Base-by-base conservation (phyloP, 306 rosid species). In the Clitoria ternatea region DNA sequence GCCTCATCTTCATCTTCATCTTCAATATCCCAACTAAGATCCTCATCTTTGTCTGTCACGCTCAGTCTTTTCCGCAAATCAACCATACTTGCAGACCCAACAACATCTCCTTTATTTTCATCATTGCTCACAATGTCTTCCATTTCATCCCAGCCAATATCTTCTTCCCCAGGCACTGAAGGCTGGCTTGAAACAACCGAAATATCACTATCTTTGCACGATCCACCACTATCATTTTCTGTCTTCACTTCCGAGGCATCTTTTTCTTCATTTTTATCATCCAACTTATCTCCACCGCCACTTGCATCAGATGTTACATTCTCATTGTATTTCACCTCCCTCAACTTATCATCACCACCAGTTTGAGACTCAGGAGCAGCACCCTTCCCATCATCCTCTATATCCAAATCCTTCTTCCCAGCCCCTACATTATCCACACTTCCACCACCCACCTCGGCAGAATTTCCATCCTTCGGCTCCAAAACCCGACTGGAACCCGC, bases 21-120 rank as follows among this genome's bases (percentile, higher is more conserved):
- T 75, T 90, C 96, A 54, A 80, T 75, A 60, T 94, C 97, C 99
- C 99, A 94, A 76, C 85, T 90, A 65, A 90, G 86, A 81, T 90
- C 96, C 76, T 88, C 97, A 47, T 88, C 97, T 54, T 89, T 88
- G 20, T 85, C 95, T 0, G 79, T 87, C 11, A 73, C 48, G 32
- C 71, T 68, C 68, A 80, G 47, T 70, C 84, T 77, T 86, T 84
- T 89, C n/a, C 48, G 83, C 82, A 89, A 75, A 81, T 85, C 88
- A 73, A 70, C 37, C 73, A 76, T 83, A 49, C 59, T 70, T 1
- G 82, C 19, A 5, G 77, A 77, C 45, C 73, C 85, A 43, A 7
- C 75, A 53, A 52, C 71, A 36, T 81, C 88, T 37, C 69, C 91
- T 77, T 69, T 89, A 36, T 12, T 75, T 56, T 80, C 98, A 26